Evolutionary conservation across 2,329 filamentous ascomycete species (phyloP).

Genomic region (Leptosphaerulina australis): DNA sequence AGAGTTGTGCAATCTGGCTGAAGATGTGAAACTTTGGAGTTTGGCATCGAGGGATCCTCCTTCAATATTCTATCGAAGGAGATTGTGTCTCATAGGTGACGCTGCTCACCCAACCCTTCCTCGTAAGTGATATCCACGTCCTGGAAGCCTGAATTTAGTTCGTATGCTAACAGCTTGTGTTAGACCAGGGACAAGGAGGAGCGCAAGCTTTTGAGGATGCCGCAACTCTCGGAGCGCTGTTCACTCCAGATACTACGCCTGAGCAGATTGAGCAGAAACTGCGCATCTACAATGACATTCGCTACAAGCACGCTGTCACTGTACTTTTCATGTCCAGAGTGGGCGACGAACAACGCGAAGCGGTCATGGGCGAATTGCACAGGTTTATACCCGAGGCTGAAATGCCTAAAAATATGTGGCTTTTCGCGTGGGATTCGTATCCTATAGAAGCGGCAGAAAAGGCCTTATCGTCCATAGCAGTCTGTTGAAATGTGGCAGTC

Average conservation of each 20-base stretch:
- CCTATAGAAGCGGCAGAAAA: slow-evolving; percentile 1
- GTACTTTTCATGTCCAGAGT: slow-evolving; percentile 15
- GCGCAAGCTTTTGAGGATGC: slow-evolving; percentile 23
- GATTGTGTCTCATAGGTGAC: not conserved
- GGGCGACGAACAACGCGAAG: not conserved
- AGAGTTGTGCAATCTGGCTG: not conserved
- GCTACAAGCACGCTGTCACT: slow-evolving; percentile 12
- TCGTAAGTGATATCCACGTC: not conserved
- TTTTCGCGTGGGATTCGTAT: slow-evolving; percentile 11
- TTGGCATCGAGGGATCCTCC: not conserved
- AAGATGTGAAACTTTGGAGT: slow-evolving; percentile 2
- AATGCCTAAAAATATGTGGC: slow-evolving; percentile 9
- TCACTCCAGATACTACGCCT: slow-evolving; percentile 6
- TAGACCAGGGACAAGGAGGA: slow-evolving; percentile 16
- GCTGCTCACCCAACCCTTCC: slow-evolving; percentile 19
- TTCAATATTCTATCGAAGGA: not conserved
- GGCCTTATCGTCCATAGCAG: not conserved
- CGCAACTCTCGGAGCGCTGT: slow-evolving; percentile 15
- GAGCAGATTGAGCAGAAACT: slow-evolving; percentile 10
- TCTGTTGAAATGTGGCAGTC: not conserved
- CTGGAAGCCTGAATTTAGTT: not conserved
- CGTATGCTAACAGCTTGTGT: not conserved
- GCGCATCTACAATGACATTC: slow-evolving; percentile 16
- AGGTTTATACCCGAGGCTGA: slow-evolving; percentile 6
- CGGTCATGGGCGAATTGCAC: slow-evolving; percentile 4